Evolutionary conservation across 2,329 filamentous ascomycete species (phyloP).

Genomic region (Colletotrichum sp.): DNA sequence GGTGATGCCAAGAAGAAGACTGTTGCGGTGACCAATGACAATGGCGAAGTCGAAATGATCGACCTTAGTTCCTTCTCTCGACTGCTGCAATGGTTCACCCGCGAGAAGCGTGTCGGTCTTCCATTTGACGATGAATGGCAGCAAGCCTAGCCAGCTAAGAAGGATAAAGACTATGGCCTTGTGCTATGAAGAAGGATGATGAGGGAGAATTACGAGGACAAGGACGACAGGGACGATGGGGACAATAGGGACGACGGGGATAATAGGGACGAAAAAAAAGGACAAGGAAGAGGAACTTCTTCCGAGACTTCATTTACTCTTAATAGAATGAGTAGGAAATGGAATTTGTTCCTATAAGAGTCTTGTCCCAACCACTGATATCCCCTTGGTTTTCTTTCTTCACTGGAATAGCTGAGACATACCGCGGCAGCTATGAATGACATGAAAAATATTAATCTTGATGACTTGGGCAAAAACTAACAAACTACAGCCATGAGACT

Average conservation of each 20-base stretch:
- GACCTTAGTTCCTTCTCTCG: too few species aligned
- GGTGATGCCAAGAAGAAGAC: too few species aligned
- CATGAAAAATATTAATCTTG: rapidly evolving
- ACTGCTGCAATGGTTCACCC: too few species aligned
- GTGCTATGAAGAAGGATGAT: background rate
- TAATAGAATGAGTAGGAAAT: background rate
- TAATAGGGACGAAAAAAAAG: background rate
- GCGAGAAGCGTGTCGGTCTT: too few species aligned
- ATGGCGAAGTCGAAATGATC: too few species aligned
- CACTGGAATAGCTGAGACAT: background rate
- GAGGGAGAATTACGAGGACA: background rate
- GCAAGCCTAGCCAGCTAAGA: too few species aligned
- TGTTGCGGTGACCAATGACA: too few species aligned
- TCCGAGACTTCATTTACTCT: background rate
- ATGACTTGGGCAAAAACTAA: background rate
- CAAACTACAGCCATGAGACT: background rate
- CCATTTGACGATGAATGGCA: too few species aligned
- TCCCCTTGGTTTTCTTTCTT: background rate
- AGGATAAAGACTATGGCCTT: too few species aligned
- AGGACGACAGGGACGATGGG: background rate
- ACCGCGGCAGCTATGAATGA: background rate
- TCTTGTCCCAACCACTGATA: background rate
- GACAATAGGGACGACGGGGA: background rate
- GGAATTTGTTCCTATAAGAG: background rate
- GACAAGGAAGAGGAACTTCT: background rate